Base-by-base conservation (phyloP, 2,329 filamentous ascomycete genomes). In the Akanthomyces muscarius region DNA sequence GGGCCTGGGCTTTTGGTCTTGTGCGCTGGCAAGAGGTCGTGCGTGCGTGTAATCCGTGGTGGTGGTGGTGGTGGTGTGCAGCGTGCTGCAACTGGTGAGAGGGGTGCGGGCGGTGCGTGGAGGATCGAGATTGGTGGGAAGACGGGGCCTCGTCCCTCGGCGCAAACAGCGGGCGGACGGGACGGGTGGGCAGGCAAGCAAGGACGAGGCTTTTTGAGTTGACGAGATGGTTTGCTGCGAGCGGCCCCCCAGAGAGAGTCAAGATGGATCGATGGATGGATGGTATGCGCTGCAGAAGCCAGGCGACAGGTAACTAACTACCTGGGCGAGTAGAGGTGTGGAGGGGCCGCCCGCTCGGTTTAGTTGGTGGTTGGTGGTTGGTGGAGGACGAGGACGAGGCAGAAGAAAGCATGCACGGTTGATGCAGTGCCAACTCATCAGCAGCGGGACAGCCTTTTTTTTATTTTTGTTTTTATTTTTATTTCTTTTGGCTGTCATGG, bases 371-470 rank as follows among this genome's bases (percentile, higher is more conserved):
- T 47, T 25, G 45, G 23, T 48, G 21, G 21, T 21, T 21, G 21
- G 21, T 21, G 21, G 21, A 21, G 21, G 11, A 48, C 5, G 16
- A 7, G 45, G 45, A 48, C 44, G 21, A n/a, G 4, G 45, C 45
- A 33, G 8, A 25, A 13, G n/a, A 47, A 36, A 45, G 25, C 33
- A 60, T 61, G 58, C 58, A 61, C 48, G 58, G 50, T 61, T 61
- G 47, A 45, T 61, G 58, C 50, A 61, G 58, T 61, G 58, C 58
- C 58, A 61, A 38, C 58, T 53, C 48, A 61, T 23, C 45, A 51
- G 10, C 36, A 54, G 33, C 52, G 13, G 21, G 33, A 58, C 55
- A 50, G 21, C 38, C 18, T 30, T 30, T 30, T 30, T 30, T 30
- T 30, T 30, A 2, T 30, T 30, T 30, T 30, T 28, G 6, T 6